phyloP scores from a whole-genome alignment of 441 rosid genomes.

The Pelargonium citronellum region DNA sequence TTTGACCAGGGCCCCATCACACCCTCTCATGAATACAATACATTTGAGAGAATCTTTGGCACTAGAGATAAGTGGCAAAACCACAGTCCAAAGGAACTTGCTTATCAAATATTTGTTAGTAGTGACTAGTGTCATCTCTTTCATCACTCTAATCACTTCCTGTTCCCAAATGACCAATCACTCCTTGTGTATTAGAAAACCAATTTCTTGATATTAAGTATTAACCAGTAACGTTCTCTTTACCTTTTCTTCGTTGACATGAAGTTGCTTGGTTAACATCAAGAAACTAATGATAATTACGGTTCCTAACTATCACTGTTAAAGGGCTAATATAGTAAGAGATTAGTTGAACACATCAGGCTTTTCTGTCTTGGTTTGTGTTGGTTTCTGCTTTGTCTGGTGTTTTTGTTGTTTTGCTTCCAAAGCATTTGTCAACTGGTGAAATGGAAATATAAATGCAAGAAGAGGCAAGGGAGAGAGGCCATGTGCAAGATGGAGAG shows the following conservation, averaged over 20 bases:
- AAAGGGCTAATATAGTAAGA: neutral
- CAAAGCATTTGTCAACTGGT: conserved; percentile 20
- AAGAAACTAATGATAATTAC: neutral
- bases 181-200: too few relatives aligned
- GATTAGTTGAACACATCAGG: neutral
- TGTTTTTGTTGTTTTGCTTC: conserved; percentile 26
- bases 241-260: neutral
- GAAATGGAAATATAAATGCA: conserved; percentile 24
- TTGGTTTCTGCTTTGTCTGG: conserved; percentile 30
- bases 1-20: conserved; percentile 44
- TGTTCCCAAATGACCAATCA: neutral
- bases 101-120: conserved; percentile 2
- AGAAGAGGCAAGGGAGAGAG: conserved; percentile 5
- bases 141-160: conserved; percentile 14
- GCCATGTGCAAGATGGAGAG: conserved; percentile 29
- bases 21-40: conserved; percentile 3
- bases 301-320: neutral
- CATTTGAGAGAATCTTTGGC: conserved; percentile 29
- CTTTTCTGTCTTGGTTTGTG: conserved; percentile 6
- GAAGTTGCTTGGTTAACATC: neutral
- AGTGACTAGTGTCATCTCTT: conserved; percentile 14
- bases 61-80: conserved; percentile 7
- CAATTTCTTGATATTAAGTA: too few relatives aligned
- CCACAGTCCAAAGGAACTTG: conserved; percentile 27
- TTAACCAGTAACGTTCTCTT: too few relatives aligned